Evolutionary conservation across 139 green algal species (phyloP).

Genomic region (Closterium sp.): DNA sequence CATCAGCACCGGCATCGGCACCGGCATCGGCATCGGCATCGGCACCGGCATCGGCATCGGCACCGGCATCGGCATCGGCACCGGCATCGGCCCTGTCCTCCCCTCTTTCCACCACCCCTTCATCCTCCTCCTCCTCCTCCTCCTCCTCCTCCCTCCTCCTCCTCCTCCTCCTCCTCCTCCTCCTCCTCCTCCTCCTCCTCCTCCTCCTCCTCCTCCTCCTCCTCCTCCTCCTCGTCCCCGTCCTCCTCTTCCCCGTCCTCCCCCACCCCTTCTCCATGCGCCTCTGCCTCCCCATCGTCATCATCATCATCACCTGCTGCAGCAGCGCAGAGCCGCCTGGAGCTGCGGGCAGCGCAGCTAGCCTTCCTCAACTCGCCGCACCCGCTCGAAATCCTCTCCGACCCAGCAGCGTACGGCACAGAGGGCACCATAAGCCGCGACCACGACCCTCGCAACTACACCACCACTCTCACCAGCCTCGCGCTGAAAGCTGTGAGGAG

Average conservation of each 20-base stretch:
- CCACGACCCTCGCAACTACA: slow-evolving; percentile 97
- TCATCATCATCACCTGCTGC: neutral
- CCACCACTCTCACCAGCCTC: slow-evolving; percentile 11
- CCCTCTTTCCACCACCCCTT: slow-evolving; percentile 37
- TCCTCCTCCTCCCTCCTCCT: neutral
- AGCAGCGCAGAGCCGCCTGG: neutral
- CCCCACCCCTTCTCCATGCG: slow-evolving; percentile 32
- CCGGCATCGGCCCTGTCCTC: no score
- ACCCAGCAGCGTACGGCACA: slow-evolving; percentile 79
- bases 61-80: no score
- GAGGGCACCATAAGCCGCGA: slow-evolving; percentile 83
- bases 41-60: no score
- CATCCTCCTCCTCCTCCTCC: neutral
- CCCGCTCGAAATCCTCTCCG: slow-evolving; percentile 85
- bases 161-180: slow-evolving; percentile 25
- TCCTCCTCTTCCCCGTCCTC: neutral
- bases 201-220: neutral
- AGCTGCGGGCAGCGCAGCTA: slow-evolving; percentile 43
- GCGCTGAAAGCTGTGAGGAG: slow-evolving; percentile 8
- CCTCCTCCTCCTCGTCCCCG: slow-evolving; percentile 28
- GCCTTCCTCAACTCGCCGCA: slow-evolving; percentile 86
- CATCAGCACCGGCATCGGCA: no score
- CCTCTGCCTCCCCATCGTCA: neutral
- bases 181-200: neutral
- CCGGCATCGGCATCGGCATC: no score